A percentile compares a stretch with the other conserved stretches of the same genome.
Evolutionary conservation across 164 flowering plant genomes (phyloP).

Genomic region (Euptelea pleiosperma): DNA sequence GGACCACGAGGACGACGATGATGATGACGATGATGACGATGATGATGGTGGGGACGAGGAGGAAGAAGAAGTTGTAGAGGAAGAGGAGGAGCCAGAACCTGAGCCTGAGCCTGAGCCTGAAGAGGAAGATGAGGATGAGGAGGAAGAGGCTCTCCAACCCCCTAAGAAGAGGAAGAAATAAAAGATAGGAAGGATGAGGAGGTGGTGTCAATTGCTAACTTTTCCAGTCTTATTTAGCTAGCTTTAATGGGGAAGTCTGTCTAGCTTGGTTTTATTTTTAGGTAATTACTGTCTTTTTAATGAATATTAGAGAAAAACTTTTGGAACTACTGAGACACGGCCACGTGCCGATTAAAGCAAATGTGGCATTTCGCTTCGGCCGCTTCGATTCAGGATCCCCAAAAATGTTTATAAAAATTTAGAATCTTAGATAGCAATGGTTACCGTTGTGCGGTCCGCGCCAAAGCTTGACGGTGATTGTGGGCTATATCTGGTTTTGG

Average conservation of each 20-base stretch:
- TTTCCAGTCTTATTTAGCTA: conserved; percentile 2
- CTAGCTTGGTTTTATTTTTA: conserved; percentile 4
- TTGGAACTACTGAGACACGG: neutral
- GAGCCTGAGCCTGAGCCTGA: conserved; percentile 25
- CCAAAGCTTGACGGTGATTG: no score
- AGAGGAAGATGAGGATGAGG: conserved; percentile 47
- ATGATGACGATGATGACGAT: conserved; percentile 21
- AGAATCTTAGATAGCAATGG: no score
- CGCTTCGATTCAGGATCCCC: neutral
- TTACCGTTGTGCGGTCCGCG: no score
- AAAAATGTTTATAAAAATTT: neutral
- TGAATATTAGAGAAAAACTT: neutral
- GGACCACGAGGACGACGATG: conserved; percentile 19
- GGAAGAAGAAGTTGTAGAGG: conserved; percentile 21
- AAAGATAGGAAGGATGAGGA: neutral
- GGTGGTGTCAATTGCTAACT: conserved; percentile 1
- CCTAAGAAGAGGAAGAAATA: conserved; percentile 66
- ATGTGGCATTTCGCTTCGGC: neutral
- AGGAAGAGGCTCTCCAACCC: conserved; percentile 53
- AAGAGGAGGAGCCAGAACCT: conserved; percentile 31
- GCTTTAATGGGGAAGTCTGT: neutral
- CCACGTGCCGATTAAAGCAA: neutral
- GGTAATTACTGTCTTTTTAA: neutral
- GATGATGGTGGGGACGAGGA: conserved; percentile 21
- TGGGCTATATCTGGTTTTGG: no score